Conservation (phyloP, 2,329 filamentous ascomycete genomes). For the Ceratocystis harringtonii region DNA sequence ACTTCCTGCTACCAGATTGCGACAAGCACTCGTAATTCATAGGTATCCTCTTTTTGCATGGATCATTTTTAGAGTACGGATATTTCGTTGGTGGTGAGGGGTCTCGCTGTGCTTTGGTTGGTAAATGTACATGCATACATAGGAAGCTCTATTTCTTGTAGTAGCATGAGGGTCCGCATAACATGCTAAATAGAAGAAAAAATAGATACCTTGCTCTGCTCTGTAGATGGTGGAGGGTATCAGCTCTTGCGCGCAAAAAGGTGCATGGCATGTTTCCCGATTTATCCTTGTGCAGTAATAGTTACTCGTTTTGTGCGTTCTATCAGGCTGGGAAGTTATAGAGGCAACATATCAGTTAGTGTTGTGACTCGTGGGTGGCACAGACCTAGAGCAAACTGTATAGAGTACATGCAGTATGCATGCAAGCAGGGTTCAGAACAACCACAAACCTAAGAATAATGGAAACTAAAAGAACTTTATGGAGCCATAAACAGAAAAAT, state of each 20-base stretch:
- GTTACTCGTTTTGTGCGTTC: background rate
- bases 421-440: background rate
- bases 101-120: background rate
- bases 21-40: no score
- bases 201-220: background rate
- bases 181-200: background rate
- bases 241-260: background rate
- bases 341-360: background rate
- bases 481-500: background rate
- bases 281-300: background rate
- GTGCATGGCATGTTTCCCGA: background rate
- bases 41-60: no score
- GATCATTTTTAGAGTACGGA: no score
- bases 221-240: background rate
- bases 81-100: background rate
- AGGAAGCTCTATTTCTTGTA: background rate
- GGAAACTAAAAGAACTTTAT: background rate
- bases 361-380: slow-evolving; percentile 5
- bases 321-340: background rate
- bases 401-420: slow-evolving; percentile 7
- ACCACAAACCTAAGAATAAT: background rate
- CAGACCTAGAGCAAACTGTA: background rate
- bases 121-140: background rate
- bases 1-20: no score
- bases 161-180: background rate